Conservation (phyloP, 1,284 basidiomycete species). For the Boletellus dicymbophilus region DNA sequence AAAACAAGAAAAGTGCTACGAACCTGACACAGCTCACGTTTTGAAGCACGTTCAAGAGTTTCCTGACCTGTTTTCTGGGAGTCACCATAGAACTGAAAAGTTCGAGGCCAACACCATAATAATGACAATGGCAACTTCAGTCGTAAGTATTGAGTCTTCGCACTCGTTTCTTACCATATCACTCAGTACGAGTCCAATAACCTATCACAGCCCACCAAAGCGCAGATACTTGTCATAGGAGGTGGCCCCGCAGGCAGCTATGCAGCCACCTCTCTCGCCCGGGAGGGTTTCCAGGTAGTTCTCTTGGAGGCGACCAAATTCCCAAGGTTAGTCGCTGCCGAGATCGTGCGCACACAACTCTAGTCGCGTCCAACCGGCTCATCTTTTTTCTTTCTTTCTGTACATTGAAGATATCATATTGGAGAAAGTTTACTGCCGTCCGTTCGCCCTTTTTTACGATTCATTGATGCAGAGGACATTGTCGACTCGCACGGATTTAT, state of each 20-base stretch:
- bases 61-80: too few species aligned
- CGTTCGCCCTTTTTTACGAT: constrained; percentile 1
- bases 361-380: not conserved
- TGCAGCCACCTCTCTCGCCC: not conserved
- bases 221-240: constrained; percentile 2
- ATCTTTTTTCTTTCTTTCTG: not conserved
- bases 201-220: too few species aligned
- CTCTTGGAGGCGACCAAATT: constrained; percentile 4
- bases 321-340: constrained; percentile 1
- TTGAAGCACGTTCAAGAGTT: too few species aligned
- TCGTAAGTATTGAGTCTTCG: too few species aligned
- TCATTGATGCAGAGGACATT: not conserved
- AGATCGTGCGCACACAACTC: too few species aligned
- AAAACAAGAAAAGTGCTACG: too few species aligned
- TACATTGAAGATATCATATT: not conserved
- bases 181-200: too few species aligned
- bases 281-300: constrained; percentile 1
- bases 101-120: too few species aligned
- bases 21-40: too few species aligned
- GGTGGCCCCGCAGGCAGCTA: constrained; percentile 4
- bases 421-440: constrained; percentile 4
- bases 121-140: too few species aligned
- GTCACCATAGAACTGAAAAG: too few species aligned
- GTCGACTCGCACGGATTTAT: not conserved
- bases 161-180: too few species aligned